Conservation (phyloP, 306 rosid genomes). For the Heteromeles arbutifolia region DNA sequence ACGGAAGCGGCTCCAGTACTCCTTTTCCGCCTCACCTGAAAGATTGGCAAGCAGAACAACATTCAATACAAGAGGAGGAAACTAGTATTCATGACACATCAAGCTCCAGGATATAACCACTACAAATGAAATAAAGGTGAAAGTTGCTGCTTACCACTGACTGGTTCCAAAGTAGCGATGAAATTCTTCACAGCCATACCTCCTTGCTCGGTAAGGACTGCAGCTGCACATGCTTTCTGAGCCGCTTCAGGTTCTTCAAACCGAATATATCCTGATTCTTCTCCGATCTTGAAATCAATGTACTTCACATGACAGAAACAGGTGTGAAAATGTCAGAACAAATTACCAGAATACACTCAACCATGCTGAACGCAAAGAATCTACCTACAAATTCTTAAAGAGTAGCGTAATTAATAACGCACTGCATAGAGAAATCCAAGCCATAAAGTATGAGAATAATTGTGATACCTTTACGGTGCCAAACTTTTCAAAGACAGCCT, state of each 20-base stretch:
- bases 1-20: constrained; percentile 73
- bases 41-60: constrained; percentile 6
- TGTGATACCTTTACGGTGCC: constrained; percentile 69
- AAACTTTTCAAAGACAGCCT: constrained; percentile 53
- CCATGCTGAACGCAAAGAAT: background rate
- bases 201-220: constrained; percentile 61
- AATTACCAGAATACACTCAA: background rate
- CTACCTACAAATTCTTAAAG: background rate
- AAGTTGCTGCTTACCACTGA: constrained; percentile 46
- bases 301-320: constrained; percentile 32
- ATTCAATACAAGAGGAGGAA: background rate
- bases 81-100: background rate
- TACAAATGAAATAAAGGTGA: background rate
- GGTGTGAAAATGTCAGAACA: constrained; percentile 8
- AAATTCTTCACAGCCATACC: constrained; percentile 75
- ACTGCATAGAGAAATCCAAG: background rate
- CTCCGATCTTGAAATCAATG: constrained; percentile 85
- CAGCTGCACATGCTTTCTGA: constrained; percentile 88
- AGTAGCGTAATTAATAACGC: background rate
- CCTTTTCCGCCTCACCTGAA: constrained; percentile 78
- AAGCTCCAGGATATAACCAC: background rate
- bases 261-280: constrained; percentile 68
- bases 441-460: background rate
- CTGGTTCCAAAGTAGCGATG: constrained; percentile 65
- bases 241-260: constrained; percentile 75